These are phyloP conservation scores for Lecanosticta acicola DNA, from an alignment of 2,329 filamentous ascomycete genomes.

Conservation along the genomic window DNA sequence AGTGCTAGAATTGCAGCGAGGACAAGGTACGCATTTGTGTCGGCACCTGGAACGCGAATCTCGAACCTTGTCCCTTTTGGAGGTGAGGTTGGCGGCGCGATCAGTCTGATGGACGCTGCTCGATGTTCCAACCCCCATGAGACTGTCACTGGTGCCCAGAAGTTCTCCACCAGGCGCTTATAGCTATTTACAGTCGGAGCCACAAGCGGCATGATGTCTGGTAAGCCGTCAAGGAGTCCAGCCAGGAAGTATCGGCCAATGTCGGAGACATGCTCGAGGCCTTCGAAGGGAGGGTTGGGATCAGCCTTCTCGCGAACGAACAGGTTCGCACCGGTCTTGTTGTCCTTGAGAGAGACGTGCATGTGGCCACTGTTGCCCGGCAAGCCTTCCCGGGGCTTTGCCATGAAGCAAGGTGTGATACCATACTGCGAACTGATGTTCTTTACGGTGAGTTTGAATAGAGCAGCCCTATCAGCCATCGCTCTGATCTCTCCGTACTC, in stretches of 20 bases:
- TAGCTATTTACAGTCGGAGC: constrained; percentile 97
- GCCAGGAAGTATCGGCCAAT: constrained; percentile 89
- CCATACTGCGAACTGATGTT: constrained; percentile 79
- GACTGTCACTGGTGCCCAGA: constrained; percentile 96
- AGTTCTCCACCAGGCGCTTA: constrained; percentile 96
- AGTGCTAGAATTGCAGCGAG: constrained; percentile 80
- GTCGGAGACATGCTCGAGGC: constrained; percentile 77
- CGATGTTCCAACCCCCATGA: constrained; percentile 96
- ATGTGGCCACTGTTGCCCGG: constrained; percentile 96
- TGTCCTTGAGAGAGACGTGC: constrained; percentile 81
- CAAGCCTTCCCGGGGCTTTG: constrained; percentile 83
- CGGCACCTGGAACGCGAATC: constrained; percentile 87
- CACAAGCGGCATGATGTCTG: constrained; percentile 91
- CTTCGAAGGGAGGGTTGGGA: constrained; percentile 63
- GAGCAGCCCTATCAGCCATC: constrained; percentile 85
- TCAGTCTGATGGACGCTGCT: constrained; percentile 82
- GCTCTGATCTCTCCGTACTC: constrained; percentile 80
- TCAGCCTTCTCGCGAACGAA: constrained; percentile 70
- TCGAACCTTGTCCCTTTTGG: constrained; percentile 86
- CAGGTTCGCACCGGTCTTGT: constrained; percentile 70
- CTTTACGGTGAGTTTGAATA: constrained; percentile 96
- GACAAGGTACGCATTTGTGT: constrained; percentile 83
- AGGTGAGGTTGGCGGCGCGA: constrained; percentile 79
- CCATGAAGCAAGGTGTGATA: constrained; percentile 98
- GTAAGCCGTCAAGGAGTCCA: constrained; percentile 78